phyloP scores from a whole-genome alignment of 108 stramenopile genomes.

The Skeletonema menzelii region DNA sequence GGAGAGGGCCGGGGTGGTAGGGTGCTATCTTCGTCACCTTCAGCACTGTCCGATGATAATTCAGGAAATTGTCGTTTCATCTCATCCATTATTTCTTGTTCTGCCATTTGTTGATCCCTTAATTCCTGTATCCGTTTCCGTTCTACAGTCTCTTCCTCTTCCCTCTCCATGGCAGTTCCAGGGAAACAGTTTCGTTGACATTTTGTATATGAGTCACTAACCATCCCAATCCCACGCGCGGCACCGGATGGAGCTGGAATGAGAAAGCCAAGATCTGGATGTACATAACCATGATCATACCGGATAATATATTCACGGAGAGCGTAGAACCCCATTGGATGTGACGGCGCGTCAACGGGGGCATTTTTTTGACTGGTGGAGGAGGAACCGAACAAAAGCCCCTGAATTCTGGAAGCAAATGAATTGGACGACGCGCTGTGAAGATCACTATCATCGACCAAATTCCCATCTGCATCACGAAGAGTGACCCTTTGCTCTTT shows the following conservation, averaged over 20 bases:
- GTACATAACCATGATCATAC: slow-evolving; percentile 75
- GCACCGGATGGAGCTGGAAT: slow-evolving; percentile 77
- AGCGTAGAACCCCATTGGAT: slow-evolving; percentile 67
- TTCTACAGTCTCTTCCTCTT: background rate
- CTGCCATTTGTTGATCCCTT: slow-evolving; percentile 4
- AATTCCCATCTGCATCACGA: slow-evolving; percentile 16
- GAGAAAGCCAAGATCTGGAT: slow-evolving; percentile 83
- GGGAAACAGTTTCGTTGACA: slow-evolving; percentile 76
- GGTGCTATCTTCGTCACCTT: background rate
- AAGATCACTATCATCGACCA: background rate
- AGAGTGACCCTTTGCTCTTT: slow-evolving; percentile 6
- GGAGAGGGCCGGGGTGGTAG: background rate
- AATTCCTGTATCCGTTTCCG: slow-evolving; percentile 6
- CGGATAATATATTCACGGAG: slow-evolving; percentile 74
- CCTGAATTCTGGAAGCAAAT: background rate
- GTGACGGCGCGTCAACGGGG: slow-evolving; percentile 33
- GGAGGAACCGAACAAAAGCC: slow-evolving; percentile 7
- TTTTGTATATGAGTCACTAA: slow-evolving; percentile 55
- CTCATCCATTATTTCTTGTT: slow-evolving; percentile 26
- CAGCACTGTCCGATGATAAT: background rate
- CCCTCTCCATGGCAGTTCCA: slow-evolving; percentile 57
- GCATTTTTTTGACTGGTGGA: background rate
- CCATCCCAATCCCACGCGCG: slow-evolving; percentile 77
- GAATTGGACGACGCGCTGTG: background rate
- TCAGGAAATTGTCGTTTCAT: slow-evolving; percentile 28